Conservation (phyloP, 495 filamentous ascomycete species). For the Trypethelium eluteriae region DNA sequence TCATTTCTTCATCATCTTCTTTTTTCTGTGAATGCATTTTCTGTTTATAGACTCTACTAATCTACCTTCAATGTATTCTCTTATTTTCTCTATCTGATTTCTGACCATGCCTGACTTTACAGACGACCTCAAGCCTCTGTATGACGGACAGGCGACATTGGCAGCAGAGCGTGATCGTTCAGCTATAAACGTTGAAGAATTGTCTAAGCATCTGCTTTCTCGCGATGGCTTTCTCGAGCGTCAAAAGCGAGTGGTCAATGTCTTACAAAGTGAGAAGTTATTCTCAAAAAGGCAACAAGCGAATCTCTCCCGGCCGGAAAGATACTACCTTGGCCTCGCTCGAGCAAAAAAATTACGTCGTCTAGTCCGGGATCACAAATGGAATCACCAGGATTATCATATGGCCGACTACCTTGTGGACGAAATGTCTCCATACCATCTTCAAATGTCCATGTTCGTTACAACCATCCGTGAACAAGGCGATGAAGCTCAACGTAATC, state of each 20-base stretch:
- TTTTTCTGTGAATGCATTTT: neutral
- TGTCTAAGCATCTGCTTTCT: slow-evolving; percentile 38
- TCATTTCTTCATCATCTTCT: neutral
- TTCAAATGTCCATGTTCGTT: slow-evolving; percentile 35
- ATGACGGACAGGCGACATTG: slow-evolving; percentile 38
- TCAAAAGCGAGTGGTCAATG: slow-evolving; percentile 37
- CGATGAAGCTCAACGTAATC: slow-evolving; percentile 37
- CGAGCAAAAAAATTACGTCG: slow-evolving; percentile 42
- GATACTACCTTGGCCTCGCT: slow-evolving; percentile 43
- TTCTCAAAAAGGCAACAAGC: slow-evolving; percentile 41
- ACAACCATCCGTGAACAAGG: slow-evolving; percentile 42
- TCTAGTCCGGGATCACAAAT: slow-evolving; percentile 35
- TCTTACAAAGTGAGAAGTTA: slow-evolving; percentile 37
- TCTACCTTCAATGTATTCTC: no score
- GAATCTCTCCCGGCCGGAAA: slow-evolving; percentile 41
- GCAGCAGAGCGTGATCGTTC: slow-evolving; percentile 37
- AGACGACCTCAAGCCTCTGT: slow-evolving; percentile 38
- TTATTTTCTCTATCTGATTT: neutral
- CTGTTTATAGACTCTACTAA: neutral
- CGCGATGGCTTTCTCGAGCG: slow-evolving; percentile 39
- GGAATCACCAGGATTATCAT: slow-evolving; percentile 39
- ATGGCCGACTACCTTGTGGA: slow-evolving; percentile 44
- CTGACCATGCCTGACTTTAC: slow-evolving; percentile 42
- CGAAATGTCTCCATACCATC: slow-evolving; percentile 42
- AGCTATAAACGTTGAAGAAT: slow-evolving; percentile 34